Evolutionary conservation across 306 rosid species (phyloP).

Genomic region (Alnus rubra): DNA sequence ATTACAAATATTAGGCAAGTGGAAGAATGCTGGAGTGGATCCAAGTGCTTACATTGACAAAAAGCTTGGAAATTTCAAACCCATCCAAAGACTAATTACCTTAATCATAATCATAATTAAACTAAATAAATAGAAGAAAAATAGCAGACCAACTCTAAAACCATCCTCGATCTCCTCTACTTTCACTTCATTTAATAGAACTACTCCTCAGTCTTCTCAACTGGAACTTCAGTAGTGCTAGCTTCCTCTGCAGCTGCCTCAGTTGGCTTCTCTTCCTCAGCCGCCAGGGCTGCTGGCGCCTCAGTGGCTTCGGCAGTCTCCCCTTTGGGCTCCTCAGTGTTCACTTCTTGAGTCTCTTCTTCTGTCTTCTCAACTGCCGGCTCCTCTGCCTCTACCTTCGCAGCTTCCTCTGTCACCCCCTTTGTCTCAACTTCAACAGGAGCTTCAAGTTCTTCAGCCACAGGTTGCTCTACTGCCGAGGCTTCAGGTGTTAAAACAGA

Average conservation of each 20-base stretch:
- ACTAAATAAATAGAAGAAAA: constrained; percentile 27
- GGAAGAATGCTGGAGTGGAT: constrained; percentile 34
- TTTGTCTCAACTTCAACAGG: constrained; percentile 48
- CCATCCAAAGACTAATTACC: constrained; percentile 25
- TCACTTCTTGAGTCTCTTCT: constrained; percentile 41
- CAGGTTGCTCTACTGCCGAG: constrained; percentile 9
- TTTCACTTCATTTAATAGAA: constrained; percentile 5
- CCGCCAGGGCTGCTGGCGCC: constrained; percentile 23
- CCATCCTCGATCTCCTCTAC: background rate
- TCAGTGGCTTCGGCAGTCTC: constrained; percentile 23
- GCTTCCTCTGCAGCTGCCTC: constrained; percentile 43
- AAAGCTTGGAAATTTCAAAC: constrained; percentile 33
- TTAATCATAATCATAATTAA: constrained; percentile 20
- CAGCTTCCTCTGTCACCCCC: constrained; percentile 47
- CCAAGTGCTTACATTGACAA: constrained; percentile 36
- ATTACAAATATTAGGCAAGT: constrained; percentile 22
- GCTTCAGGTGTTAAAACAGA: constrained; percentile 26
- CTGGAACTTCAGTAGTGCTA: constrained; percentile 28
- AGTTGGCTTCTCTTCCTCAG: constrained; percentile 41
- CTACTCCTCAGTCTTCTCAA: constrained; percentile 61
- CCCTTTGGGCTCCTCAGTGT: constrained; percentile 34
- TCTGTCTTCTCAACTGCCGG: constrained; percentile 31
- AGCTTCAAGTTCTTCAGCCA: constrained; percentile 30
- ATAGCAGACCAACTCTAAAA: constrained; percentile 26
- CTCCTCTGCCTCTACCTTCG: constrained; percentile 45